These are phyloP conservation scores for Talaromyces sp. DNA, from an alignment of 2,329 filamentous ascomycete genomes.

Conservation along the genomic window DNA sequence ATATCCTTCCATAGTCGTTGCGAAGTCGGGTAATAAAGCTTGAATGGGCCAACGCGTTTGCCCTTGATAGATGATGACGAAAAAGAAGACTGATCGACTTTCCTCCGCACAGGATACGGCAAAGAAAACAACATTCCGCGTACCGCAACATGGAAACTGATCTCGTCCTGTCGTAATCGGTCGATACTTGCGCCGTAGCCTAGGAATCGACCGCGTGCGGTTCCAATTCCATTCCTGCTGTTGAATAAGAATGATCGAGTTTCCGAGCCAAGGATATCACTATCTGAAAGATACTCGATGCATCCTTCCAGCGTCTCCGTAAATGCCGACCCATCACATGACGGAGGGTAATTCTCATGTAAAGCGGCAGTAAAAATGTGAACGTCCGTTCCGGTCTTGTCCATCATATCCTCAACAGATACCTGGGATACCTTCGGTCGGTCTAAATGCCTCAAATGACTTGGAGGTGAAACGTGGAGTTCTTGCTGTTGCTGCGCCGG, in stretches of 20 bases:
- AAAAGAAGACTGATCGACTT: conserved; percentile 30
- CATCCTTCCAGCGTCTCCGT: conserved; percentile 79
- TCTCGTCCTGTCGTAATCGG: conserved; percentile 81
- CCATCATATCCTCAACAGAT: conserved; percentile 69
- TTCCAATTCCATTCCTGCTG: conserved; percentile 50
- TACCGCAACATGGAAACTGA: conserved; percentile 86
- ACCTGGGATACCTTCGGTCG: conserved; percentile 62
- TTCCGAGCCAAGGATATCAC: conserved; percentile 75
- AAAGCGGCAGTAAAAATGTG: conserved; percentile 84
- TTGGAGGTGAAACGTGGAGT: conserved; percentile 53
- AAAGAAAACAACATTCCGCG: conserved; percentile 80
- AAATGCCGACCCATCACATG: conserved; percentile 63
- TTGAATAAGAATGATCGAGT: conserved; percentile 36
- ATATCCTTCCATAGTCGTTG: conserved; percentile 76
- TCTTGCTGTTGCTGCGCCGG: conserved; percentile 32
- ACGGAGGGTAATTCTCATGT: conserved; percentile 89
- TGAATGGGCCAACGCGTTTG: conserved; percentile 57
- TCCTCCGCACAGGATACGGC: conserved; percentile 74
- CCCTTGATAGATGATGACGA: conserved; percentile 14
- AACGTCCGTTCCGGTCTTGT: conserved; percentile 88
- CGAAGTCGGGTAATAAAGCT: conserved; percentile 88
- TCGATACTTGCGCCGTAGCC: conserved; percentile 60
- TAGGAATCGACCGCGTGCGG: conserved; percentile 46
- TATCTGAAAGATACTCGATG: conserved; percentile 78
- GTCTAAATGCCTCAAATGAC: conserved; percentile 53